Evolutionary conservation across 2,329 filamentous ascomycete species (phyloP), one percentile per base, ranked within the genome.

Genomic region (Cercospora sojina): DNA sequence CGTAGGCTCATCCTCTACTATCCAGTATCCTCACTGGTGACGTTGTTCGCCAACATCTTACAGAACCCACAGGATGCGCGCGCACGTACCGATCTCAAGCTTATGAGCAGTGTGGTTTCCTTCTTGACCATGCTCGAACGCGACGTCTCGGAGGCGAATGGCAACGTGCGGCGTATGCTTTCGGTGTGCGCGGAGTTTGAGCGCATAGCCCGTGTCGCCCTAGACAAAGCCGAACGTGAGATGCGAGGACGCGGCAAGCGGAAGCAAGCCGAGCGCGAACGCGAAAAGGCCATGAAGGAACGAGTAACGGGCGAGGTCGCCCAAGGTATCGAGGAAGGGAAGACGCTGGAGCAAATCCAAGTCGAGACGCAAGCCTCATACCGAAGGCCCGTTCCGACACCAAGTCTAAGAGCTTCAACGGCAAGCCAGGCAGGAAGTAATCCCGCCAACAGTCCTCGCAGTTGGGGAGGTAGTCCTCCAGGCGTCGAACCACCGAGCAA

Each of bases 141-240:
- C 38, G 94, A 98, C 73, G 69, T 74, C 23, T 69, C 70, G 13
- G 77, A 79, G 62, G 70, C 73, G 1, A 95, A 93, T 65, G 91
- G 93, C 49, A 93, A 92, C 73, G 92, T 98, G 5, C 92, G 92
- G 76, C 91, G 95, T 59, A 98, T 98, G 92, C 86, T 97, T 18
- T 90, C 90, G 25, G 90, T 98, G 1, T 98, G 94, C 78, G 88
- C 91, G n/a, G 95, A 99, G 75, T 99, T 99, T 73, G 93, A 97
- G 78, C 88, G 95, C 66, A 97, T 99, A 70, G 93, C 93, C 38
- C 92, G 90, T 75, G 88, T 93, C 3, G 92, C 97, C 8, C 88
- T 98, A 55, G 94, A 98, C 67, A 96, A 93, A 77, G 87, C 92
- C 0, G 94, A 98, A 76, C 92, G 90, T 74, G 94, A 98, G 60